These are phyloP conservation scores for Tolypocladium guangdongense DNA, from an alignment of 2,329 filamentous ascomycete species.

Conservation along the genomic window DNA sequence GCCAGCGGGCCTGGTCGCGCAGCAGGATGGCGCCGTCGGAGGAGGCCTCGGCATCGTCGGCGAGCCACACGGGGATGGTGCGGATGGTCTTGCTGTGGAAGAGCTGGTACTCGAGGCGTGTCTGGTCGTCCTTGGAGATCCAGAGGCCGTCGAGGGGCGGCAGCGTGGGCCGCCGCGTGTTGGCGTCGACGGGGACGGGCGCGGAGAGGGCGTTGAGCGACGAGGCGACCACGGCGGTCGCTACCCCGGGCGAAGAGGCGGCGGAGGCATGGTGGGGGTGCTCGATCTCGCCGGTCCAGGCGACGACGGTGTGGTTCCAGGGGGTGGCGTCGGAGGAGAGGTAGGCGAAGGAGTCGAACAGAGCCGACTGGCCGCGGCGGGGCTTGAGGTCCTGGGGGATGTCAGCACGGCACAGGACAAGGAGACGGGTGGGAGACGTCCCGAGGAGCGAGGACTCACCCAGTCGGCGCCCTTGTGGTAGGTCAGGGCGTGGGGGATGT, in stretches of 20 bases:
- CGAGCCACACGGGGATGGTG: slow-evolving; percentile 82
- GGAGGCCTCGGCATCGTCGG: slow-evolving; percentile 58
- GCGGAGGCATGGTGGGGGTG: slow-evolving; percentile 33
- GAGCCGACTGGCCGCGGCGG: slow-evolving; percentile 77
- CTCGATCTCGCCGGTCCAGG: slow-evolving; percentile 87
- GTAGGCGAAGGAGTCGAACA: slow-evolving; percentile 85
- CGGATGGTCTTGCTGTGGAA: slow-evolving; percentile 62
- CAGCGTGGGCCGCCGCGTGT: slow-evolving; percentile 42
- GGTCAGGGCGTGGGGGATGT: slow-evolving; percentile 47
- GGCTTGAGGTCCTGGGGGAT: slow-evolving; percentile 54
- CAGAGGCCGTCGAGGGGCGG: slow-evolving; percentile 57
- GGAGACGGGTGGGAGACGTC: neutral
- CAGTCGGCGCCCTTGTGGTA: slow-evolving; percentile 50
- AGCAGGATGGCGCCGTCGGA: slow-evolving; percentile 56
- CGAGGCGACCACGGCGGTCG: slow-evolving; percentile 35
- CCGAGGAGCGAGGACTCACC: slow-evolving; percentile 30
- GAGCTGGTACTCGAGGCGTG: slow-evolving; percentile 63
- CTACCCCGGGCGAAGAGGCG: slow-evolving; percentile 33
- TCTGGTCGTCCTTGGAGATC: slow-evolving; percentile 59
- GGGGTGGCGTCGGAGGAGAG: slow-evolving; percentile 72
- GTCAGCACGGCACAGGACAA: neutral
- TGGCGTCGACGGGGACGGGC: slow-evolving; percentile 62
- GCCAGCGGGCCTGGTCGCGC: slow-evolving; percentile 77
- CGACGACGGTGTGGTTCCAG: slow-evolving; percentile 88
- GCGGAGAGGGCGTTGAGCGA: slow-evolving; percentile 66